Conservation (phyloP, 73 alveolate genomes). For the Tetrahymena malaccensis region DNA sequence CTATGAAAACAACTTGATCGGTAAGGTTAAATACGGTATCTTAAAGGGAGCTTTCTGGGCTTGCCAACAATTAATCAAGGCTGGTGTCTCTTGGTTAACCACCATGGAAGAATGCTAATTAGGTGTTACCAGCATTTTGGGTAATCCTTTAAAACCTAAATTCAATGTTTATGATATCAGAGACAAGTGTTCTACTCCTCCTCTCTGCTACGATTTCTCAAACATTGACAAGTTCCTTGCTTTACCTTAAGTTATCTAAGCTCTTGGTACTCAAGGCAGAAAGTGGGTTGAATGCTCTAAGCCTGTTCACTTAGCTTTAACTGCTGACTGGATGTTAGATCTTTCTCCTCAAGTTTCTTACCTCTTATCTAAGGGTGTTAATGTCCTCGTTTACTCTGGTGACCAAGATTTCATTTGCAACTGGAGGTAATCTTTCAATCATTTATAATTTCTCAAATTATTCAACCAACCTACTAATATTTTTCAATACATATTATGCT, state of each 20-base stretch:
- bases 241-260: conserved; percentile 18
- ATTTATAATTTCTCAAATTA: too few species aligned
- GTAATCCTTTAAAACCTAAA: conserved; percentile 43
- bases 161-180: conserved; percentile 58
- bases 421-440: conserved; percentile 35
- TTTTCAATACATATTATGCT: too few species aligned
- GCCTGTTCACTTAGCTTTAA: conserved; percentile 47
- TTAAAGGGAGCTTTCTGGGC: conserved; percentile 32
- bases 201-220: conserved; percentile 46
- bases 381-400: conserved; percentile 57
- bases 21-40: neutral
- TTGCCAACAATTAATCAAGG: conserved; percentile 27
- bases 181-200: conserved; percentile 42
- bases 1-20: conserved; percentile 40
- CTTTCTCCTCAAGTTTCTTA: conserved; percentile 44
- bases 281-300: conserved; percentile 52
- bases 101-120: conserved; percentile 50
- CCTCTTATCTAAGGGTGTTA: conserved; percentile 38
- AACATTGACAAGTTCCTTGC: conserved; percentile 36
- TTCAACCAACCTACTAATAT: too few species aligned
- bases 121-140: conserved; percentile 29
- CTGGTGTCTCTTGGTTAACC: conserved; percentile 5
- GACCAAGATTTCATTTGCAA: conserved; percentile 62
- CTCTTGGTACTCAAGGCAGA: conserved; percentile 50
- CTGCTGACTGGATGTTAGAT: conserved; percentile 58